Conservation (phyloP, 192 early-diverging fungal species). For the Allomyces macrogynus region DNA sequence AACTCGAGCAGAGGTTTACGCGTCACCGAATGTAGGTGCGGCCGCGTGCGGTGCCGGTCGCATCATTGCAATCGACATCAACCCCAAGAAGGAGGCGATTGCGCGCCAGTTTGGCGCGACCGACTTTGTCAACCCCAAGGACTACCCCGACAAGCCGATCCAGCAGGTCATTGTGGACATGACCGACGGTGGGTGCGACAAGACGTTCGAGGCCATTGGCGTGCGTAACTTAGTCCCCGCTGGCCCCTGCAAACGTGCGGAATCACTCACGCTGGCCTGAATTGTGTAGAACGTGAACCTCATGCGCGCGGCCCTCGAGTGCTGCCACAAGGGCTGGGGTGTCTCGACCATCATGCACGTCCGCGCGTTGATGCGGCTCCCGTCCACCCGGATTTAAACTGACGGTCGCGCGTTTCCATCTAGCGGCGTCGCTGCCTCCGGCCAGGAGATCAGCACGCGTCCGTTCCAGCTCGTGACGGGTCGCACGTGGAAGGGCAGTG, state of each 20-base stretch:
- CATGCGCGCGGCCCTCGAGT: constrained; percentile 90
- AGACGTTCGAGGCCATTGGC: constrained; percentile 90
- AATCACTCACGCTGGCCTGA: not conserved
- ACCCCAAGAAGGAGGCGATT: constrained; percentile 66
- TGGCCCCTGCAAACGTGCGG: not conserved
- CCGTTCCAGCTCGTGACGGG: constrained; percentile 96
- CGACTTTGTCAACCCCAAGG: constrained; percentile 74
- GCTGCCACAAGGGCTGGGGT: constrained; percentile 83
- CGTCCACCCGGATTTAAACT: too few species aligned
- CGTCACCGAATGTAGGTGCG: not conserved
- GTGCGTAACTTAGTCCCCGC: not conserved
- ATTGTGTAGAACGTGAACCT: constrained; percentile 42
- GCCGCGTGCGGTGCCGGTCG: constrained; percentile 30
- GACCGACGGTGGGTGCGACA: constrained; percentile 89
- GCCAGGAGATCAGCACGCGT: constrained; percentile 78
- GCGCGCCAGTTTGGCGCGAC: constrained; percentile 61
- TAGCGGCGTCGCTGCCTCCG: constrained; percentile 73
- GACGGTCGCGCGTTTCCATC: too few species aligned
- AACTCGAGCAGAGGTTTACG: too few species aligned
- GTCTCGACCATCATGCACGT: constrained; percentile 48
- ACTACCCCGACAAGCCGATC: constrained; percentile 50
- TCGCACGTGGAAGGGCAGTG: constrained; percentile 85
- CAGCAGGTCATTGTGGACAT: constrained; percentile 59
- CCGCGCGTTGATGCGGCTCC: constrained; percentile 1
- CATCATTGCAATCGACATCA: constrained; percentile 82